phyloP scores from a whole-genome alignment of 2,329 filamentous ascomycete genomes.

The Blastomyces parvus region DNA sequence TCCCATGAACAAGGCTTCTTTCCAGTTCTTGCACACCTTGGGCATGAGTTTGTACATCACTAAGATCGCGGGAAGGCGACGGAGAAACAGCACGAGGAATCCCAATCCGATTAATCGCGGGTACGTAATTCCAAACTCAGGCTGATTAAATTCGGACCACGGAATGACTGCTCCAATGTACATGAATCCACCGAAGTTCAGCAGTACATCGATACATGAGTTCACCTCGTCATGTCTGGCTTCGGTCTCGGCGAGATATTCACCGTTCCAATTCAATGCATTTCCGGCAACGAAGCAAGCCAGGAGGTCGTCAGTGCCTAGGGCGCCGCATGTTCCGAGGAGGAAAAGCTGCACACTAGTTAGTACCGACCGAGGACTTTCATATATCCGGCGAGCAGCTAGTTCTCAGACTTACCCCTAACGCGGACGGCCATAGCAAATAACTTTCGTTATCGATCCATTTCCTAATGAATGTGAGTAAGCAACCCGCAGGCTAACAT shows the following conservation, averaged over 20 bases:
- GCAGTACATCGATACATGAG: constrained; percentile 46
- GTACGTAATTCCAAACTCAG: constrained; percentile 45
- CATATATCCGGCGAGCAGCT: not conserved
- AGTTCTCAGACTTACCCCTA: constrained; percentile 33
- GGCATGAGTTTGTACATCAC: constrained; percentile 49
- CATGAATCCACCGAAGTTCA: constrained; percentile 54
- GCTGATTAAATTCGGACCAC: constrained; percentile 47
- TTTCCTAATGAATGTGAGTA: constrained; percentile 24
- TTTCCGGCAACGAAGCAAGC: constrained; percentile 53
- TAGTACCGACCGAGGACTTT: not conserved
- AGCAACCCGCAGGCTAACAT: constrained; percentile 6
- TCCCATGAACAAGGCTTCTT: constrained; percentile 53
- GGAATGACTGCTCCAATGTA: constrained; percentile 50
- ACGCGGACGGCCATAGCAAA: constrained; percentile 43
- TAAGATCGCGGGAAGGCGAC: constrained; percentile 49
- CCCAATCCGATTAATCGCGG: constrained; percentile 44
- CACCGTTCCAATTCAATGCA: constrained; percentile 53
- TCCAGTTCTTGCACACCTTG: constrained; percentile 42
- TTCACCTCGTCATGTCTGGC: constrained; percentile 53
- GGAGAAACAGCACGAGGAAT: constrained; percentile 45
- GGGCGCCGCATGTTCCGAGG: constrained; percentile 47
- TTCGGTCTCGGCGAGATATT: constrained; percentile 48
- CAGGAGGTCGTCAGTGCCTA: constrained; percentile 52
- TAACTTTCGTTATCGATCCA: constrained; percentile 51
- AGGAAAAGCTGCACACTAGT: constrained; percentile 42